A percentile compares a stretch with the other conserved stretches of the same genome.
Evolutionary conservation across 495 filamentous ascomycete species (phyloP).

Genomic region (Podospora bellae-mahoneyi): DNA sequence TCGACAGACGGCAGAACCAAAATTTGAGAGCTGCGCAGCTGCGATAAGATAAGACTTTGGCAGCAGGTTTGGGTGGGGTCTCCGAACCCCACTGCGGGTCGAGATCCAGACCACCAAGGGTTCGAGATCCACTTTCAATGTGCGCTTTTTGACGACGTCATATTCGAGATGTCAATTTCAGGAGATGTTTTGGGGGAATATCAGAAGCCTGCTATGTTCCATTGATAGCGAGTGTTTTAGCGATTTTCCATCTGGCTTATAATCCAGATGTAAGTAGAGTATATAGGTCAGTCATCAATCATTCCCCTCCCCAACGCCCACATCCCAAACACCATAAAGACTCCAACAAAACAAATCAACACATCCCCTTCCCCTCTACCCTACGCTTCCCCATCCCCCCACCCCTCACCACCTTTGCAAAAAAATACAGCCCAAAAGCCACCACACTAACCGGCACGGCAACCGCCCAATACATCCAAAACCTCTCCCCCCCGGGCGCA

Average conservation of each 20-base stretch:
- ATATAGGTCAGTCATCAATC: neutral
- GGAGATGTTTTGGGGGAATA: neutral
- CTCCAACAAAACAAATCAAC: neutral
- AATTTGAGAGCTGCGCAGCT: neutral
- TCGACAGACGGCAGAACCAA: neutral
- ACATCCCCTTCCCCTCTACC: neutral
- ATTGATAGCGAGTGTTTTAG: neutral
- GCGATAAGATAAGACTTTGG: neutral
- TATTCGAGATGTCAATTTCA: neutral
- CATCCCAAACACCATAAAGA: neutral
- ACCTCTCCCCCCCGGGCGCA: neutral
- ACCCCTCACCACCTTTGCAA: neutral
- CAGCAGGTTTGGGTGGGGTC: neutral
- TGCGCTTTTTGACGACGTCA: neutral
- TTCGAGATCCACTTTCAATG: neutral
- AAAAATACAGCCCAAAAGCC: constrained; percentile 2
- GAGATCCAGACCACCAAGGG: neutral
- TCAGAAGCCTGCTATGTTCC: neutral
- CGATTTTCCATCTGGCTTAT: neutral
- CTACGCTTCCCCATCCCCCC: neutral
- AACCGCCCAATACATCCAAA: constrained; percentile 3
- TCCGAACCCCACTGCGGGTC: neutral
- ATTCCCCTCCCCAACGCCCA: neutral
- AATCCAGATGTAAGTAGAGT: neutral
- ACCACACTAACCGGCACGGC: neutral